These are phyloP conservation scores for Oidiodendron maius DNA, from an alignment of 495 filamentous ascomycete genomes.

Conservation along the genomic window DNA sequence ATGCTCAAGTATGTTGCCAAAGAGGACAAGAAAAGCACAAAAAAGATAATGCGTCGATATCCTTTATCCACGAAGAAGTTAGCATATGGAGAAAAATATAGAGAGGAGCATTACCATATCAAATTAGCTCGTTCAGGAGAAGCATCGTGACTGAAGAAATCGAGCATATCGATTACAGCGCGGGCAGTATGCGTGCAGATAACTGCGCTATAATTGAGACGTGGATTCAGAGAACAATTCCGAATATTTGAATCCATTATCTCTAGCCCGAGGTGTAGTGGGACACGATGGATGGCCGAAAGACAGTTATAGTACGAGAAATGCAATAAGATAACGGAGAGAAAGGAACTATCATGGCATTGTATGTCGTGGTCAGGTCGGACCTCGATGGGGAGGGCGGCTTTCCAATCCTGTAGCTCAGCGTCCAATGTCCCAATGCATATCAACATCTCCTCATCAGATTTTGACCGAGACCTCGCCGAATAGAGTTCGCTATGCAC, in stretches of 20 bases:
- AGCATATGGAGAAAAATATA: neutral
- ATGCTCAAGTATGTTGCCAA: constrained; percentile 40
- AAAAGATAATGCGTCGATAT: constrained; percentile 21
- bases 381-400: neutral
- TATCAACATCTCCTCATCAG: neutral
- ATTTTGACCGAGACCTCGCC: neutral
- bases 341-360: neutral
- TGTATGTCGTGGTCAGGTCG: neutral
- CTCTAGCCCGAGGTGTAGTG: neutral
- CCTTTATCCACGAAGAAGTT: neutral
- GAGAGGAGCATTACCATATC: neutral
- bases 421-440: neutral
- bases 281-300: constrained; percentile 1
- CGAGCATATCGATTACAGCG: neutral
- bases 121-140: neutral
- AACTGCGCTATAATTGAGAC: neutral
- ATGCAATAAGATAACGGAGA: constrained; percentile 4
- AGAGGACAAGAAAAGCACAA: constrained; percentile 38
- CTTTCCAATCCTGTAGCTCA: constrained; percentile 7
- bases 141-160: neutral
- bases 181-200: constrained; percentile 1
- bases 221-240: neutral
- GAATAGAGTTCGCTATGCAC: constrained; percentile 9
- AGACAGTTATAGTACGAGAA: constrained; percentile 7
- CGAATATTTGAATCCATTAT: neutral